A percentile compares a stretch with the other conserved stretches of the same genome.
Evolutionary conservation across 257 asterid genomes (phyloP).

Genomic region (Gentiana dahurica): DNA sequence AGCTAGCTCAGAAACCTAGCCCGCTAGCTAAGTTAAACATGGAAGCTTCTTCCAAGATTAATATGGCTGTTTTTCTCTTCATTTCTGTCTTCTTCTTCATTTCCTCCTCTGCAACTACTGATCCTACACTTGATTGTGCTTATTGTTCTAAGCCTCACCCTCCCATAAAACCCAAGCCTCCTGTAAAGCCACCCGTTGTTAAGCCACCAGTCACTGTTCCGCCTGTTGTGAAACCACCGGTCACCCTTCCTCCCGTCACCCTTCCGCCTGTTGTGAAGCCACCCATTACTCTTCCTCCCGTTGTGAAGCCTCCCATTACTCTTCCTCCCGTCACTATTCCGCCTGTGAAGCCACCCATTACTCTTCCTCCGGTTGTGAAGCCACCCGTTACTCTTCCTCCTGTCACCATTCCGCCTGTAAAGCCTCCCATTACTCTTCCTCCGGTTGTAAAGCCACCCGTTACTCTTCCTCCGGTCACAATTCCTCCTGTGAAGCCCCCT

Average conservation of each 20-base stretch:
- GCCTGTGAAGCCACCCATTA: conserved; percentile 5
- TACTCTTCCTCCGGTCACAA: too few species aligned
- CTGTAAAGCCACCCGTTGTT: neutral
- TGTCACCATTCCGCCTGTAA: conserved; percentile 2
- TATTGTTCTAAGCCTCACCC: neutral
- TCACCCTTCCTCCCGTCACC: neutral
- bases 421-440: neutral
- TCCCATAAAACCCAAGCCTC: neutral
- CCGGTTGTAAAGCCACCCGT: too few species aligned
- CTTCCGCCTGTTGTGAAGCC: too few species aligned
- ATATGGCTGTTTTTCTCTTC: conserved; percentile 35
- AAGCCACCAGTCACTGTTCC: too few species aligned
- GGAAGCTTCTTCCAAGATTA: conserved; percentile 36
- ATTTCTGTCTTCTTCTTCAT: conserved; percentile 41
- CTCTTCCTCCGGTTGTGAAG: neutral
- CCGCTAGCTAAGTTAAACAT: conserved; percentile 7
- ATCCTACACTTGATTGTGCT: conserved; percentile 37
- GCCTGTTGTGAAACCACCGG: neutral
- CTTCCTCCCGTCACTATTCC: conserved; percentile 9
- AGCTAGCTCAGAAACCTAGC: too few species aligned
- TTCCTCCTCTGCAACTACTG: conserved; percentile 32
- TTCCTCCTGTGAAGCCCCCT: too few species aligned
- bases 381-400: conserved; percentile 7
- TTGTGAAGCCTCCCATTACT: neutral
- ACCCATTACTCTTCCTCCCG: neutral